Conservation (phyloP, 1,284 basidiomycete species). For the Ganoderma lucidum region DNA sequence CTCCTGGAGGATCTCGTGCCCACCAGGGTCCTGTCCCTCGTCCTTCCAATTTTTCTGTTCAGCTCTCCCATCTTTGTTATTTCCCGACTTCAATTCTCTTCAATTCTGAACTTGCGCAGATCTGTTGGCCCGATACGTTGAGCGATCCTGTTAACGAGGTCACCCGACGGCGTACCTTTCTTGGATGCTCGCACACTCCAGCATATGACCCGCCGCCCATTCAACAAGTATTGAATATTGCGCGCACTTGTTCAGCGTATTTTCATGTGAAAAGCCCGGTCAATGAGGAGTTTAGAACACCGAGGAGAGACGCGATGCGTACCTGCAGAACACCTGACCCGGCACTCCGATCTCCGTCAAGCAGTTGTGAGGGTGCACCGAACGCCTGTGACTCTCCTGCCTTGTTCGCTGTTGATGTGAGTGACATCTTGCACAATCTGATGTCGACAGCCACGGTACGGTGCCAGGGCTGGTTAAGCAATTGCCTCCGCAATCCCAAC, state of each 20-base stretch:
- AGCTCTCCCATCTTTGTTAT: background rate
- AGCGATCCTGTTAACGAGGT: background rate
- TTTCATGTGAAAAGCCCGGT: slow-evolving; percentile 5
- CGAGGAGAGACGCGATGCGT: background rate
- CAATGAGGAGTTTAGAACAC: background rate
- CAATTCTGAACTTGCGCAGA: background rate
- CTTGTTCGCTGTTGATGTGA: background rate
- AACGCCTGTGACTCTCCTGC: background rate
- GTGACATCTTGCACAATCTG: background rate
- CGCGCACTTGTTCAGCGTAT: background rate
- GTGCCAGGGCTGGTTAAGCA: background rate
- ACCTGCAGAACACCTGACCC: background rate
- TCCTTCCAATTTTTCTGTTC: background rate
- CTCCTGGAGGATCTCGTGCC: background rate
- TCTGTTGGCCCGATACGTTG: background rate
- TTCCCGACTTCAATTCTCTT: background rate
- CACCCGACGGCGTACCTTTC: slow-evolving; percentile 1
- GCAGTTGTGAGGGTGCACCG: background rate
- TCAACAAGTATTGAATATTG: background rate
- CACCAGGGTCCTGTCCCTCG: background rate
- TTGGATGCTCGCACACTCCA: background rate
- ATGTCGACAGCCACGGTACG: background rate
- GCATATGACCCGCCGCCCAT: background rate
- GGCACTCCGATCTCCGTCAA: background rate
- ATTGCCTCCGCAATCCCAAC: background rate